phyloP scores from a whole-genome alignment of 1,284 basidiomycete genomes.

The Laetiporus sulphureus region DNA sequence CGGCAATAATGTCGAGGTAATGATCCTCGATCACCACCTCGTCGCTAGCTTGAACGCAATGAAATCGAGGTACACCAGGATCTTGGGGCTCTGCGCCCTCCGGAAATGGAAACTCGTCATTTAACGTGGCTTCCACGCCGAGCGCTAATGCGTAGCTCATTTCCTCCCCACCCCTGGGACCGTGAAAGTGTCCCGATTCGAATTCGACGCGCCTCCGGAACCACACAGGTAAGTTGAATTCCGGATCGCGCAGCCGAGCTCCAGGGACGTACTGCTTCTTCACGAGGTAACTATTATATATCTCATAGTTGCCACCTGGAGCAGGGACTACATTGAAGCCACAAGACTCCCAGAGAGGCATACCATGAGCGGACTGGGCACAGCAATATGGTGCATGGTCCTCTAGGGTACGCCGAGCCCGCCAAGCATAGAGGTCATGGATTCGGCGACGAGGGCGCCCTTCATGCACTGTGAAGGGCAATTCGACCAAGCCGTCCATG shows the following conservation, averaged over 20 bases:
- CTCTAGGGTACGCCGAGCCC: neutral
- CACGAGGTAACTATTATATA: neutral
- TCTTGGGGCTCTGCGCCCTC: neutral
- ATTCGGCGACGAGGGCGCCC: neutral
- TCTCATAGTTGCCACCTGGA: neutral
- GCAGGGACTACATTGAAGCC: neutral
- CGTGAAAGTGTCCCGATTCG: neutral
- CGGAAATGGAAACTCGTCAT: neutral
- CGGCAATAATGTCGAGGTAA: neutral
- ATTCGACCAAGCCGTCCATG: neutral
- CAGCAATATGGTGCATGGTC: neutral
- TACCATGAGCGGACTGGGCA: neutral
- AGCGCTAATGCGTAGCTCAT: neutral
- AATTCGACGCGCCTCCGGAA: neutral
- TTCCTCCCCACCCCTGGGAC: neutral
- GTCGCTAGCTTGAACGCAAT: neutral
- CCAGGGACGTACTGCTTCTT: neutral
- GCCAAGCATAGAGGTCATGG: neutral
- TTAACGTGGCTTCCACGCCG: neutral
- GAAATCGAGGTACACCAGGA: neutral
- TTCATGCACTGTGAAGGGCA: neutral
- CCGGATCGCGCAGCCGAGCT: neutral
- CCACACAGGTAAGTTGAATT: neutral
- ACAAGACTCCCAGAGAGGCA: neutral
- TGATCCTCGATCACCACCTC: neutral